Percentiles rank a stretch among this genome's conserved stretches.
phyloP scores from a whole-genome alignment of 768 basidiomycete species.

The Daedaleopsis sinensis region DNA sequence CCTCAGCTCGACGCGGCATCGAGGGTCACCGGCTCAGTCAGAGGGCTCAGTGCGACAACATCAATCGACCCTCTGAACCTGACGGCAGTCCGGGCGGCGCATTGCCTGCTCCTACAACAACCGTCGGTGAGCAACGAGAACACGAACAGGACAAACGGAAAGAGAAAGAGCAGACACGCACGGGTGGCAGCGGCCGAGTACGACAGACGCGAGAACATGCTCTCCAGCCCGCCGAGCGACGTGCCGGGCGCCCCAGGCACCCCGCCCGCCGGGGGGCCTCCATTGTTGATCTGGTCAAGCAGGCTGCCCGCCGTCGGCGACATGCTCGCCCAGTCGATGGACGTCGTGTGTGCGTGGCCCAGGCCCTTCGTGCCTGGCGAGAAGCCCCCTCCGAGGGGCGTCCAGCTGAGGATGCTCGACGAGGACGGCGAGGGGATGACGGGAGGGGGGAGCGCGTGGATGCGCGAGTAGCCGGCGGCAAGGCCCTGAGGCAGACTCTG shows the following conservation, averaged over 20 bases:
- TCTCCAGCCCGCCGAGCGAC: slow-evolving; percentile 37
- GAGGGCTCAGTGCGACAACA: not conserved
- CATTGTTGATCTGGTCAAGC: slow-evolving; percentile 29
- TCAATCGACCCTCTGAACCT: not conserved
- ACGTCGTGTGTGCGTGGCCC: slow-evolving; percentile 22
- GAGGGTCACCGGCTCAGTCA: not conserved
- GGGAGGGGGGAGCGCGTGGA: slow-evolving; percentile 69
- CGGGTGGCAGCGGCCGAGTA: slow-evolving; percentile 50
- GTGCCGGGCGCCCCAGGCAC: no score
- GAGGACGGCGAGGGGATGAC: slow-evolving; percentile 40
- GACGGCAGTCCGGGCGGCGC: slow-evolving; percentile 15
- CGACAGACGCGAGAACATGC: slow-evolving; percentile 58
- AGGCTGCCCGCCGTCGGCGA: slow-evolving; percentile 28
- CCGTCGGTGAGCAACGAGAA: not conserved
- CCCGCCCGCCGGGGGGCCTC: slow-evolving; percentile 20
- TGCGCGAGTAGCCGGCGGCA: slow-evolving; percentile 87
- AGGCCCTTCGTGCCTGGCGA: slow-evolving; percentile 29
- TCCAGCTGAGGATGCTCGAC: slow-evolving; percentile 33
- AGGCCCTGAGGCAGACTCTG: slow-evolving; percentile 91
- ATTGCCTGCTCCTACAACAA: slow-evolving; percentile 10
- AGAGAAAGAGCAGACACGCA: slow-evolving; percentile 22
- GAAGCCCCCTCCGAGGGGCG: slow-evolving; percentile 27
- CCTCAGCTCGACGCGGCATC: not conserved
- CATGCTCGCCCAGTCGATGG: slow-evolving; percentile 36
- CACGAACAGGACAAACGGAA: slow-evolving; percentile 2